Conservation (phyloP, 768 basidiomycete species). For the Boletales sp. region DNA sequence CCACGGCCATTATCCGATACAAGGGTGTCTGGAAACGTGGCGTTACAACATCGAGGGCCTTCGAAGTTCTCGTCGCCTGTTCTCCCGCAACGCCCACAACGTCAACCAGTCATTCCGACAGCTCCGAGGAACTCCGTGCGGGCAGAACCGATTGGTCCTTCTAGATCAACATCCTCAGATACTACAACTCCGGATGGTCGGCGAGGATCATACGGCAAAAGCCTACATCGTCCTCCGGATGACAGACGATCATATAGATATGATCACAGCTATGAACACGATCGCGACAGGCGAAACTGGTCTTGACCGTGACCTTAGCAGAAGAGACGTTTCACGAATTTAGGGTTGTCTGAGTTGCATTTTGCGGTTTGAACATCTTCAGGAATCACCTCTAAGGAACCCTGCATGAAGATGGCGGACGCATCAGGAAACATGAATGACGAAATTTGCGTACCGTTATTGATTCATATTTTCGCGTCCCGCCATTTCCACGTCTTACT, state of each 20-base stretch:
- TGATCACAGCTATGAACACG: constrained; percentile 8
- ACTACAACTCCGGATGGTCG: constrained; percentile 14
- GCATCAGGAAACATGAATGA: no score
- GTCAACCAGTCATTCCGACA: not conserved
- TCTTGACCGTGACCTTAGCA: constrained; percentile 2
- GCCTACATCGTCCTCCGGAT: constrained; percentile 15
- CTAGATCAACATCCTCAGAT: constrained; percentile 17
- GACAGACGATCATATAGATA: constrained; percentile 12
- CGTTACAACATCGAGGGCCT: not conserved
- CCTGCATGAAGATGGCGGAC: no score
- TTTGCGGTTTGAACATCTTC: no score
- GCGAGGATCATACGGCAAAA: constrained; percentile 15
- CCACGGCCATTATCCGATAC: constrained; percentile 1
- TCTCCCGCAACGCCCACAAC: constrained; percentile 24
- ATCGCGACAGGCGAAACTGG: constrained; percentile 9
- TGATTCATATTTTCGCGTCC: no score
- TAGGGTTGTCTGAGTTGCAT: no score
- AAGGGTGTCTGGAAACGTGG: constrained; percentile 1
- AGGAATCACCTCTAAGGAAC: no score
- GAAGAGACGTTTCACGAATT: not conserved
- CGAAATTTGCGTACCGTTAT: no score
- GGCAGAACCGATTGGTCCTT: constrained; percentile 15
- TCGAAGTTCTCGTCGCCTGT: not conserved
- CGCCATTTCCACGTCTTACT: no score
- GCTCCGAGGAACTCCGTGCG: constrained; percentile 11